Conservation (phyloP, 176 grass and related monocot species). For the Ensete glaucum region DNA sequence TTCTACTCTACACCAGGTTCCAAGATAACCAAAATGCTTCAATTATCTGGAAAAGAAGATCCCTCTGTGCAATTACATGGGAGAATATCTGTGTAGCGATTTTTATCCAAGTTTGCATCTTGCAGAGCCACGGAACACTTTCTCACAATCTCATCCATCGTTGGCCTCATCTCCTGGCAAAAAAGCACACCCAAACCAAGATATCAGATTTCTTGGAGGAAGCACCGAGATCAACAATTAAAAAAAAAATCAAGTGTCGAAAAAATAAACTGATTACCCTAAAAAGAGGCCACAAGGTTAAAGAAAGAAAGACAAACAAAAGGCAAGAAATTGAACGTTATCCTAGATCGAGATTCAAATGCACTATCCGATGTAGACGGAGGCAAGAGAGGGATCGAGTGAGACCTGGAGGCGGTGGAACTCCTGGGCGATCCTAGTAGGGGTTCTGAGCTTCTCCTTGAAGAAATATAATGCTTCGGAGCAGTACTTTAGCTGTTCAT, state of each 20-base stretch:
- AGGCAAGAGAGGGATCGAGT: not conserved
- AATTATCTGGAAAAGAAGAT: constrained; percentile 10
- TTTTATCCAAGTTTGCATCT: constrained; percentile 53
- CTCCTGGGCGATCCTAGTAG: constrained; percentile 28
- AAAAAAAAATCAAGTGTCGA: no score
- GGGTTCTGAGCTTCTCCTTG: constrained; percentile 36
- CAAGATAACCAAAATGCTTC: not conserved
- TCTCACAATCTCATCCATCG: constrained; percentile 33
- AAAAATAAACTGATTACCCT: no score
- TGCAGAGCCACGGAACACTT: constrained; percentile 40
- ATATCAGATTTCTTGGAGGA: not conserved
- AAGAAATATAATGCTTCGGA: constrained; percentile 41
- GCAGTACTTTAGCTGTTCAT: constrained; percentile 33
- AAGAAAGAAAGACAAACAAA: no score
- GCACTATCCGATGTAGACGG: no score
- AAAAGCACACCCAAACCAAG: not conserved
- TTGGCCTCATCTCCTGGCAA: constrained; percentile 29
- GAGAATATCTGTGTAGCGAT: constrained; percentile 80
- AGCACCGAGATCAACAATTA: no score
- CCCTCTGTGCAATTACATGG: constrained; percentile 41
- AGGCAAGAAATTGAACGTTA: no score
- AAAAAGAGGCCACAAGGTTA: no score
- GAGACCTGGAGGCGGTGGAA: constrained; percentile 48
- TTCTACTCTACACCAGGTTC: constrained; percentile 5
- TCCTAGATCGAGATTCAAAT: not conserved